Evolutionary conservation across 257 asterid species (phyloP).

Genomic region (Solanum clarkiae): DNA sequence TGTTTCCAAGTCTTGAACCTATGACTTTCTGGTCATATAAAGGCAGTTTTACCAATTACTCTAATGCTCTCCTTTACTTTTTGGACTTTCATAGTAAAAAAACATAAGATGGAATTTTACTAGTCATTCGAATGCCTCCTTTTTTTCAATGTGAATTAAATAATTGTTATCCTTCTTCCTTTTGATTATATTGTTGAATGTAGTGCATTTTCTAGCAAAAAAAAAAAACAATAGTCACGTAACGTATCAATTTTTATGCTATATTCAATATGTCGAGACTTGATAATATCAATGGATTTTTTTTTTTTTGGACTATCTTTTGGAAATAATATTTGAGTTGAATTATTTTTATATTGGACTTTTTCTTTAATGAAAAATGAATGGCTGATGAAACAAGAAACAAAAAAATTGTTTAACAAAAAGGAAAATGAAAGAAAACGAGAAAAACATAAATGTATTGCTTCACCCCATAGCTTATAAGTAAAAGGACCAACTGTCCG

Average conservation of each 20-base stretch:
- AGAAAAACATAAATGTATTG: background rate
- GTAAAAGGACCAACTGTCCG: background rate
- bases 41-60: no score
- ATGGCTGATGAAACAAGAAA: background rate
- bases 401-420: background rate
- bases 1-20: no score
- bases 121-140: background rate
- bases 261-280: background rate
- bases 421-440: background rate
- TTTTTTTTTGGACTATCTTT: background rate
- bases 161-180: background rate
- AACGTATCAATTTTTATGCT: background rate
- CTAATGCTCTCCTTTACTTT: no score
- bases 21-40: no score
- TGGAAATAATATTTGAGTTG: background rate
- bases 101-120: background rate
- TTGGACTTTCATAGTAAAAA: background rate
- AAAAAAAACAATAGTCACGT: background rate
- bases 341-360: background rate
- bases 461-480: background rate
- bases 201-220: background rate
- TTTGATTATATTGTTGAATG: background rate
- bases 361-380: background rate
- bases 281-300: background rate
- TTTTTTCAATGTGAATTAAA: background rate